Evolutionary conservation across 805 yeast species (phyloP), one percentile per base, ranked within the genome.

Genomic region (Nakazawaea holstii): DNA sequence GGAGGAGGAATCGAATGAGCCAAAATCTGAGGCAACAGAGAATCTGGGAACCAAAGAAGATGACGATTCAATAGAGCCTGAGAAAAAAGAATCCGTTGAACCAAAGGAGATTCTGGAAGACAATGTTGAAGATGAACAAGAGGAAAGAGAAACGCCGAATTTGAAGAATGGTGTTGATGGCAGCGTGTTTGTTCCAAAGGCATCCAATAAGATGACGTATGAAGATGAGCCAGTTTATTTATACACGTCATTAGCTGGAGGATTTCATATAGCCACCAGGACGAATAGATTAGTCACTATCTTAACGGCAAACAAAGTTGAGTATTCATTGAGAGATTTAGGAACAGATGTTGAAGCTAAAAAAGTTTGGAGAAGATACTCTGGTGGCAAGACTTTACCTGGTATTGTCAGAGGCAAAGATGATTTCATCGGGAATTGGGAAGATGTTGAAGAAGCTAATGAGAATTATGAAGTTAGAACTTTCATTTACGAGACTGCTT

Each of bases 341-440:
- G 96, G 96, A 6, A 88, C 96, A 0, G 95, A 90, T 60, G 89
- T 82, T 44, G 84, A 82, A 51, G 96, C 96, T 13, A 82, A 89
- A 62, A 77, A 80, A 56, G 76, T 88, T 27, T 90, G 97, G 97
- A 80, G 79, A 57, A 75, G 94, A 54, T 78, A 78, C 57, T 72
- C 86, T 14, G 72, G 71, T 28, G 96, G 95, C 3, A 80, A 85
- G 55, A 69, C 79, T 1, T 74, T 89, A 49, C 97, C 97, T 2
- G 97, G 91, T 31, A 76, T 90, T 14, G 90, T 90, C 14, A 77
- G 96, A 63, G 88, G 87, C 8, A 81, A 80, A 27, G 94, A 87
- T 56, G 91, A 84, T 54, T 76, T 80, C 49, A 82, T 90, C 53
- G 96, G 96, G 2, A 85, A 88, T 60, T 87, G 87, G 84, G 80